These are phyloP conservation scores for Raddia guianensis DNA, from an alignment of 176 grass and related monocot genomes.

Conservation along the genomic window DNA sequence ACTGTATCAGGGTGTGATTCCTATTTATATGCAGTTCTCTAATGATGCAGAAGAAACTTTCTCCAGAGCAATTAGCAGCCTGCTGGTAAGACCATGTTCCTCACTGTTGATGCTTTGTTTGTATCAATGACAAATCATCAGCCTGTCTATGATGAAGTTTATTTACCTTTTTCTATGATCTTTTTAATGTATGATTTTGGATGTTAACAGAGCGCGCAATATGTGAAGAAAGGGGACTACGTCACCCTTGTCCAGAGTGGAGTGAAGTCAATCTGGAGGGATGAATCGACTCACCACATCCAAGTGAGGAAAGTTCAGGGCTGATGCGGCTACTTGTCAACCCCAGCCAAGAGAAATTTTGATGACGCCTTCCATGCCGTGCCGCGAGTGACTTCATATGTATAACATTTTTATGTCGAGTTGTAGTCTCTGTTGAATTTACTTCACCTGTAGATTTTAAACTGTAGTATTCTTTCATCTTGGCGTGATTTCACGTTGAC, in stretches of 20 bases:
- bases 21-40: slow-evolving; percentile 90
- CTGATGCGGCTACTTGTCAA: slow-evolving; percentile 13
- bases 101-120: background rate
- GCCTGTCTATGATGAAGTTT: background rate
- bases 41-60: slow-evolving; percentile 95
- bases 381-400: slow-evolving; percentile 4
- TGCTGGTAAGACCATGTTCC: slow-evolving; percentile 62
- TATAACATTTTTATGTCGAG: slow-evolving; percentile 33
- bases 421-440: slow-evolving; percentile 37
- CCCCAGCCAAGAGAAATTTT: slow-evolving; percentile 45
- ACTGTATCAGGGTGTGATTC: slow-evolving; percentile 89
- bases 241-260: slow-evolving; percentile 98
- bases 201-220: slow-evolving; percentile 56
- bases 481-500: background rate
- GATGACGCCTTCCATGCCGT: slow-evolving; percentile 4
- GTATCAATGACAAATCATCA: background rate
- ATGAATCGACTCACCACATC: slow-evolving; percentile 86
- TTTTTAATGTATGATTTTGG: slow-evolving; percentile 31
- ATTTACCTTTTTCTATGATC: background rate
- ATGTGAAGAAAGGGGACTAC: slow-evolving; percentile 72
- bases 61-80: slow-evolving; percentile 70
- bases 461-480: slow-evolving; percentile 37
- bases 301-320: slow-evolving; percentile 83
- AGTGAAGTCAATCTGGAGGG: slow-evolving; percentile 86
- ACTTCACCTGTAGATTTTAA: slow-evolving; percentile 29